A percentile compares a stretch with the other conserved stretches of the same genome.
These are phyloP conservation scores for Kodamaea alishanica DNA, from an alignment of 1,139 yeast genomes.

Conservation along the genomic window DNA sequence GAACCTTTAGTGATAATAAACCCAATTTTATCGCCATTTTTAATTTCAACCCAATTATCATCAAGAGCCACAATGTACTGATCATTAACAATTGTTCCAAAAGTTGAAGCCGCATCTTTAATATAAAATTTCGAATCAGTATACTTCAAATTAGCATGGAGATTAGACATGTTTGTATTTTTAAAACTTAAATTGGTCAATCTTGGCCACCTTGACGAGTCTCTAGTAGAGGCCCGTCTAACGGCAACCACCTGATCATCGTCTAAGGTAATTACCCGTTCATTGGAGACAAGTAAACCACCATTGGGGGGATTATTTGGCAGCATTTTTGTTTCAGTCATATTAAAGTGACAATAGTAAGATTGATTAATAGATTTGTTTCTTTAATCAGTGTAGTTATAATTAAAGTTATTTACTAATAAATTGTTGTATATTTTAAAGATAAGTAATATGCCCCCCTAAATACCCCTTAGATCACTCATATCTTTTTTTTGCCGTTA, in stretches of 20 bases:
- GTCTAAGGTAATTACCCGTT: slow-evolving; percentile 17
- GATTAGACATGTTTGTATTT: slow-evolving; percentile 34
- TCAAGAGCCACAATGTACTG: slow-evolving; percentile 21
- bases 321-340: too few species aligned
- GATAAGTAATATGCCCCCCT: not conserved
- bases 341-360: too few species aligned
- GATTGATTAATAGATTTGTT: not conserved
- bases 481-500: not conserved
- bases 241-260: slow-evolving; percentile 17
- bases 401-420: too few species aligned
- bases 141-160: slow-evolving; percentile 23
- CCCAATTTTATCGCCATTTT: slow-evolving; percentile 27
- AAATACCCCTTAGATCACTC: slow-evolving; percentile 1
- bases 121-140: slow-evolving; percentile 21
- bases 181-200: slow-evolving; percentile 27
- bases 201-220: slow-evolving; percentile 22
- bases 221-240: slow-evolving; percentile 29
- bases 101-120: slow-evolving; percentile 34
- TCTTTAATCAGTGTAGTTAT: too few species aligned
- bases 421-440: too few species aligned
- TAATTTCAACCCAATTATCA: slow-evolving; percentile 16
- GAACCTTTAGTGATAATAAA: slow-evolving; percentile 33
- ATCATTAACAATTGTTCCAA: slow-evolving; percentile 38
- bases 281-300: slow-evolving; percentile 10
- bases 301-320: too few species aligned